Evolutionary conservation across 2,329 filamentous ascomycete genomes (phyloP), one percentile per base, ranked within the genome.

Genomic region (Exophiala spinifera): DNA sequence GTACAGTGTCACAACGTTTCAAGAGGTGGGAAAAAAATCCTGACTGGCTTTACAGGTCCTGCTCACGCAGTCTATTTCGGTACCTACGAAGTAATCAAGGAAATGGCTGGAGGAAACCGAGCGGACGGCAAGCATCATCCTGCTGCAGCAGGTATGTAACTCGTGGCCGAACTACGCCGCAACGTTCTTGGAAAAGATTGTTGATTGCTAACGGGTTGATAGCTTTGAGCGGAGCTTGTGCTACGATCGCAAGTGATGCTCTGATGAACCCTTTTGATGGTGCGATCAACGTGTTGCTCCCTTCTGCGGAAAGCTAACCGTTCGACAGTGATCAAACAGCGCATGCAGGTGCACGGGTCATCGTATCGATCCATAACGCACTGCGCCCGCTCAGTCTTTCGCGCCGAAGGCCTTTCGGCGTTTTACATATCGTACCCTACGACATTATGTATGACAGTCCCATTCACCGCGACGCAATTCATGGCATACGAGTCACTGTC

Each of bases 221-320:
- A 96, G 94, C 90, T 59, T 87, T 90, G 60, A 96, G 91, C 69
- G 94, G 94, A 73, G 92, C 94, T 57, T 89, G 89, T 65, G 94
- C 94, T 61, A 97, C 94, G 6, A 96, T 97, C 70, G 89, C 92
- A 33, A 96, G 91, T 71, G 94, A 99, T 77, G 94, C 94, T 51
- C 84, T 99, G 63, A 99, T 99, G 94, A 99, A 97, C 69, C 94
- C 94, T 19, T 99, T 99, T 70, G 94, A 99, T 76, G 91, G 91
- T 96, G 81, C 66, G 83, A 69, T 53, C 20, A 42, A 43, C 15
- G 17, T 15, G 19, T 20, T 11, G n/a, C 37, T 21, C 10, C 14
- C 39, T 46, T 28, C 33, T 28, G 7, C 25, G 55, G 39, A 33
- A 48, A 55, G 66, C 68, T 44, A 25, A 39, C 37, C 19, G 51